Conservation (phyloP, 148 eudicot species). For the Camellia lanceoleosa region DNA sequence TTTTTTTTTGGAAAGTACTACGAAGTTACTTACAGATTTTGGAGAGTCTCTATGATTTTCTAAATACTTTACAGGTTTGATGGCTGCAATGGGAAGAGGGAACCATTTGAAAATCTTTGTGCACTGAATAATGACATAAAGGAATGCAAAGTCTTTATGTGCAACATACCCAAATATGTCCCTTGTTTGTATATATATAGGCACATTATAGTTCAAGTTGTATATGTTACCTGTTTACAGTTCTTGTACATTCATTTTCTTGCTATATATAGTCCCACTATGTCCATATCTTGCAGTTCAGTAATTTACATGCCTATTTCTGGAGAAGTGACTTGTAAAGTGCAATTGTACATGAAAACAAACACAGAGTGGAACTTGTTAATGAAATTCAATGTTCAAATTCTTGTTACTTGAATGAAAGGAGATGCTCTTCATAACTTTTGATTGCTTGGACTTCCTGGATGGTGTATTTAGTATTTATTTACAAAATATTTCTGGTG, state of each 20-base stretch:
- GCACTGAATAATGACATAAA: conserved; percentile 31
- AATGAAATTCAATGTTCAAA: conserved; percentile 17
- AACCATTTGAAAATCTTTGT: conserved; percentile 39
- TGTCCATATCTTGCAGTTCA: background rate
- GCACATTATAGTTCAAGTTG: conserved; percentile 16
- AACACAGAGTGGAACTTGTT: conserved; percentile 3
- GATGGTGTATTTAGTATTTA: background rate
- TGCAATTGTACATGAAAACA: background rate
- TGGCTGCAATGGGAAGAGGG: conserved; percentile 44
- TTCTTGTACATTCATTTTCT: conserved; percentile 19
- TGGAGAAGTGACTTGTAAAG: conserved; percentile 6
- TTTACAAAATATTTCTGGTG: conserved; percentile 2
- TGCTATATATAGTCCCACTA: background rate
- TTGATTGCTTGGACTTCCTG: background rate
- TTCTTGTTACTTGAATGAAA: conserved; percentile 21
- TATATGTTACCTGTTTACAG: conserved; percentile 21
- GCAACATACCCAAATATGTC: background rate
- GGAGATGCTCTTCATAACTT: background rate
- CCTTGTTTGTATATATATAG: conserved; percentile 2
- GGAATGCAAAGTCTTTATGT: conserved; percentile 13
- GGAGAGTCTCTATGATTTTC: background rate
- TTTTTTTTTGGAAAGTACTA: background rate
- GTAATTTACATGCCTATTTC: conserved; percentile 10
- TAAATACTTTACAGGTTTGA: conserved; percentile 33
- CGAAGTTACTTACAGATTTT: background rate